A percentile compares a stretch with the other conserved stretches of the same genome.
Evolutionary conservation across 2,329 filamentous ascomycete genomes (phyloP).

Genomic region (Curvularia lunata): DNA sequence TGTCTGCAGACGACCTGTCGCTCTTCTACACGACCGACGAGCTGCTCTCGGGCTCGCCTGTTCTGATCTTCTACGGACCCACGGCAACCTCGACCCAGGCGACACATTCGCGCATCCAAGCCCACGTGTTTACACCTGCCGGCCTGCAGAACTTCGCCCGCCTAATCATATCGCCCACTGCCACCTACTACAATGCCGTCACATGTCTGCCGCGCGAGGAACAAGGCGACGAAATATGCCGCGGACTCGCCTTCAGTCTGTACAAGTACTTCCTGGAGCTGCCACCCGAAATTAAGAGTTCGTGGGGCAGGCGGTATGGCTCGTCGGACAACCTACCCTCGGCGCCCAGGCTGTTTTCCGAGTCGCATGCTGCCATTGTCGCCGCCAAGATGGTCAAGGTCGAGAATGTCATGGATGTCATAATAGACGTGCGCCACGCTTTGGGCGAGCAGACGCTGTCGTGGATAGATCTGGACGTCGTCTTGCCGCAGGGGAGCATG

Average conservation of each 20-base stretch:
- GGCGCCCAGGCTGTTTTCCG: slow-evolving; percentile 76
- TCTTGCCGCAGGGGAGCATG: slow-evolving; percentile 80
- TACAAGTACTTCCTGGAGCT: slow-evolving; percentile 95
- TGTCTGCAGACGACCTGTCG: slow-evolving; percentile 80
- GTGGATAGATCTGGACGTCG: slow-evolving; percentile 86
- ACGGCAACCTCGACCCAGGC: slow-evolving; percentile 87
- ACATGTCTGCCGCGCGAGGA: slow-evolving; percentile 88
- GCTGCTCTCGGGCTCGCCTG: slow-evolving; percentile 76
- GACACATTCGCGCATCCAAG: slow-evolving; percentile 91
- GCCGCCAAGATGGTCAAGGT: slow-evolving; percentile 83
- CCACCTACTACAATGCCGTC: slow-evolving; percentile 88
- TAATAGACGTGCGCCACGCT: slow-evolving; percentile 74
- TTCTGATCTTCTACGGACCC: slow-evolving; percentile 90
- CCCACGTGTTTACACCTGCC: slow-evolving; percentile 88
- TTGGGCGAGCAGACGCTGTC: slow-evolving; percentile 81
- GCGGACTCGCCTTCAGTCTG: slow-evolving; percentile 88
- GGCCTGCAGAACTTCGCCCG: slow-evolving; percentile 90
- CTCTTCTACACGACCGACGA: slow-evolving; percentile 91
- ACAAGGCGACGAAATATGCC: slow-evolving; percentile 92
- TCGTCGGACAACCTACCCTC: slow-evolving; percentile 65
- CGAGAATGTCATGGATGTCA: slow-evolving; percentile 75
- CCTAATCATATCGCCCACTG: slow-evolving; percentile 91
- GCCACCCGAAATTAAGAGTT: slow-evolving; percentile 74
- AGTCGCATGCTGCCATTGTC: slow-evolving; percentile 90
- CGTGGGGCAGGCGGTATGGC: slow-evolving; percentile 64